Percentiles rank a stretch among this genome's conserved stretches.
phyloP scores from a whole-genome alignment of 2,329 filamentous ascomycete species.

The Waltergamsia citrina region DNA sequence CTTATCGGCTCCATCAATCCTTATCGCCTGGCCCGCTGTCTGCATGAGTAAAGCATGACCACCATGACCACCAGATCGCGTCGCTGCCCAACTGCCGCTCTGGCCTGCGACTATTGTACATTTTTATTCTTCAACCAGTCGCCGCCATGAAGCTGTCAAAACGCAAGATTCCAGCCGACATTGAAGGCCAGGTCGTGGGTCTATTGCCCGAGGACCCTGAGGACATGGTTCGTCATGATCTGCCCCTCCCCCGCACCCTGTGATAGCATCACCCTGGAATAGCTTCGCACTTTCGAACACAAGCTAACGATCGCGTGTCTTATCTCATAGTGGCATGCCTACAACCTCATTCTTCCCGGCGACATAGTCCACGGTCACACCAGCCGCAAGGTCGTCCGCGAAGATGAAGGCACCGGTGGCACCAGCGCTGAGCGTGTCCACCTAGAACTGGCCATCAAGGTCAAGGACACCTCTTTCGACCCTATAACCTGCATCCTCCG shows the following conservation, averaged over 20 bases:
- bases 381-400: constrained; percentile 42
- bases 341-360: constrained; percentile 46
- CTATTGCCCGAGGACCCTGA: constrained; percentile 34
- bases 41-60: too few species aligned
- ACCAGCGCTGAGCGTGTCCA: constrained; percentile 36
- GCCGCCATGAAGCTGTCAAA: constrained; percentile 27
- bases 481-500: constrained; percentile 44
- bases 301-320: constrained; percentile 1
- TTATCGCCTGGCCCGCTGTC: too few species aligned
- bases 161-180: constrained; percentile 23
- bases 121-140: too few species aligned
- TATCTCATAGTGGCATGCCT: constrained; percentile 46
- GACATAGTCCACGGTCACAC: constrained; percentile 46
- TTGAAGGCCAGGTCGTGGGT: constrained; percentile 29
- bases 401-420: constrained; percentile 1
- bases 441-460: constrained; percentile 45
- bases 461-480: constrained; percentile 50
- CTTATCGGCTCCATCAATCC: too few species aligned
- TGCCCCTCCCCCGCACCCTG: constrained; percentile 6
- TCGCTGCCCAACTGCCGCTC: too few species aligned
- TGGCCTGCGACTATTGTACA: too few species aligned
- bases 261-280: background rate
- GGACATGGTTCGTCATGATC: constrained; percentile 28
- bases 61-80: too few species aligned
- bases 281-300: background rate